Evolutionary conservation across 2,329 filamentous ascomycete species (phyloP), one percentile per base, ranked within the genome.

Genomic region (Gyromitra esculenta): DNA sequence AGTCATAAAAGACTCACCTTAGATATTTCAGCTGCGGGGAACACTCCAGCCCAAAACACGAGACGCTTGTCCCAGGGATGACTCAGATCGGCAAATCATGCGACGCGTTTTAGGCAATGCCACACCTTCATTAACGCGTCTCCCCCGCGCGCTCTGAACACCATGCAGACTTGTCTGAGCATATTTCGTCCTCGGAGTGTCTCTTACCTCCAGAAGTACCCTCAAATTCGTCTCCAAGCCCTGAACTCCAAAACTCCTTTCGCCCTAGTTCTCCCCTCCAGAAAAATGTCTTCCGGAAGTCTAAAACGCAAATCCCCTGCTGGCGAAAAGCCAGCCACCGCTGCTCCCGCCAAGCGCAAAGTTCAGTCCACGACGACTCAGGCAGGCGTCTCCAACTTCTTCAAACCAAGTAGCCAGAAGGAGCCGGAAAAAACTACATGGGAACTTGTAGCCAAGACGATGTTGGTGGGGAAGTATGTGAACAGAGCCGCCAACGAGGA

Each of bases 361-460:
- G 77, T 83, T 48, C 67, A 79, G 63, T 80, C 79, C 2, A 73
- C 77, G 1, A 83, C 82, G 21, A 84, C 79, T 92, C 91, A 89
- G 82, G 89, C 84, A 76, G 89, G 91, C 0, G 89, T 97, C 0
- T 88, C 92, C 21, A 93, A 88, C 69, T 98, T 98, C 85, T 98
- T 98, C 85, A 97, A 91, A 0, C 94, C 94, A 0, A 82, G 88
- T 0, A 97, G 94, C 0, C 89, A 97, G 83, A 97, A 96, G 82
- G 89, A 91, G 41, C 92, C 92, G 13, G 91, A 94, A 64, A 64
- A 56, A 13, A 89, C 92, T 65, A 85, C 84, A 8, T 98, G 96
- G 93, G 83, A 86, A 7, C 82, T 87, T 83, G 86, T 86, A 84
- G 91, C 88, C 82, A 91, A 86, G 82, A 91, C 91, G 2, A 86